phyloP scores from a whole-genome alignment of 2,329 filamentous ascomycete species.

The Calonectria montana region DNA sequence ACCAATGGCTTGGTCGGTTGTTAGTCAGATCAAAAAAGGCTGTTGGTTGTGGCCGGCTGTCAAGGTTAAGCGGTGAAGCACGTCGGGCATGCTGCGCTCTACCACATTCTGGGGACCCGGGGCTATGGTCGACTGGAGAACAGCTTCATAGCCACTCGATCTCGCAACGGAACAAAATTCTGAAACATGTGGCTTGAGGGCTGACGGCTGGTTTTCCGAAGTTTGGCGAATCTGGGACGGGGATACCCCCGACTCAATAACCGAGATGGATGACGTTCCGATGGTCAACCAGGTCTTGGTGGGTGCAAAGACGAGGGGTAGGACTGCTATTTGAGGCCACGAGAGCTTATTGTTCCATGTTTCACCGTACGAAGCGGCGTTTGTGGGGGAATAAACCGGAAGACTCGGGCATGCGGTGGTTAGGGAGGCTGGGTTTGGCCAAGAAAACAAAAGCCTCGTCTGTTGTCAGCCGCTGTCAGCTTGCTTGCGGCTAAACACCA shows the following conservation, averaged over 20 bases:
- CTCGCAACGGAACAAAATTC: constrained; percentile 25
- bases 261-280: constrained; percentile 31
- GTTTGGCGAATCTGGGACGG: constrained; percentile 18
- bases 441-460: constrained; percentile 24
- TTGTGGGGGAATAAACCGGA: constrained; percentile 29
- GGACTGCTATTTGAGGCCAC: constrained; percentile 25
- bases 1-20: constrained; percentile 5
- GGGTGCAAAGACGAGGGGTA: neutral
- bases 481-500: constrained; percentile 22
- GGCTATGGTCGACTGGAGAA: constrained; percentile 23
- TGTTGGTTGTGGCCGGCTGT: constrained; percentile 14
- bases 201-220: constrained; percentile 32
- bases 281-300: constrained; percentile 20
- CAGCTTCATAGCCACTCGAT: constrained; percentile 35
- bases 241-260: constrained; percentile 27
- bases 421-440: constrained; percentile 12
- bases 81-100: constrained; percentile 21
- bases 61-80: constrained; percentile 36
- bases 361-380: constrained; percentile 23
- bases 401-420: constrained; percentile 21
- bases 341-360: constrained; percentile 28
- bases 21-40: neutral
- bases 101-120: constrained; percentile 32
- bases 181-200: constrained; percentile 43
- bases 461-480: constrained; percentile 19